These are phyloP conservation scores for Blastomyces gilchristii DNA, from an alignment of 2,329 filamentous ascomycete species.

Conservation along the genomic window DNA sequence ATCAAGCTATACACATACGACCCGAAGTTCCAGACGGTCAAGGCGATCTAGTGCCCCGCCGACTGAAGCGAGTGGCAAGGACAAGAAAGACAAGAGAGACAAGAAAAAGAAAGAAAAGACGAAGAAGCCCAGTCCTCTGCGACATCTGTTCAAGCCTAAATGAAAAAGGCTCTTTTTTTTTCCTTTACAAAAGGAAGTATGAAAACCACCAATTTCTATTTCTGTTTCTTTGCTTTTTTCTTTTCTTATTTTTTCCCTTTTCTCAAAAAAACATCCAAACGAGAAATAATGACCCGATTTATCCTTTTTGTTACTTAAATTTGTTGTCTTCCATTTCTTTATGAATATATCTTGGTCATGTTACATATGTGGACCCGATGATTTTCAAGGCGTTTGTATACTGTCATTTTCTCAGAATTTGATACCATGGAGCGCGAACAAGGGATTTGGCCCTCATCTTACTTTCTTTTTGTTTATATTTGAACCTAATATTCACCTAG, in stretches of 20 bases:
- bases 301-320: no score
- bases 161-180: background rate
- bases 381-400: background rate
- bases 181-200: background rate
- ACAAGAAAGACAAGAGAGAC: constrained; percentile 20
- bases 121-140: constrained; percentile 30
- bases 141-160: constrained; percentile 16
- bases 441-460: no score
- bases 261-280: background rate
- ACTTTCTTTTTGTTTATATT: background rate
- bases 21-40: constrained; percentile 18
- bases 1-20: constrained; percentile 12
- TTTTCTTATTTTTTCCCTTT: background rate
- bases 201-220: background rate
- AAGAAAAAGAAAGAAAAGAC: constrained; percentile 21
- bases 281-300: no score
- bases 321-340: no score
- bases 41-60: constrained; percentile 14
- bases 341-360: no score
- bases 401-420: background rate
- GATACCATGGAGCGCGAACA: background rate
- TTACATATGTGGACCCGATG: no score
- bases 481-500: background rate
- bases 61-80: constrained; percentile 21
- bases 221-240: background rate